Evolutionary conservation across 1,284 basidiomycete species (phyloP).

Genomic region (Leccinum cinnamomeum): DNA sequence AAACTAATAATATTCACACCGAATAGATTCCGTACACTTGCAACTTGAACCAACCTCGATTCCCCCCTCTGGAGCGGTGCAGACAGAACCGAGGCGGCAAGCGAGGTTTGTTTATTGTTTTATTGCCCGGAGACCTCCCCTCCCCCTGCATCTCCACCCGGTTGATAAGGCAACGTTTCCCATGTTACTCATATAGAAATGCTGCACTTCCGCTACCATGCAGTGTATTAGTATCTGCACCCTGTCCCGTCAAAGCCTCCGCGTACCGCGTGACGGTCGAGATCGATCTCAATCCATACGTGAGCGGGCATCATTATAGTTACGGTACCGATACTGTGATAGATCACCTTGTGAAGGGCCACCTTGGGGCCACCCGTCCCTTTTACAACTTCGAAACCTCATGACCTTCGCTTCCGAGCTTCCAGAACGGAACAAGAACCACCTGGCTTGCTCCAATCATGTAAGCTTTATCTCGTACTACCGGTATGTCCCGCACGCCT

Average conservation of each 20-base stretch:
- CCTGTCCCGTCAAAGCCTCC: constrained; percentile 21
- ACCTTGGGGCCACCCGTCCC: constrained; percentile 7
- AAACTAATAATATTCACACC: background rate
- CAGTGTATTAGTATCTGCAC: constrained; percentile 3
- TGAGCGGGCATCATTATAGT: constrained; percentile 33
- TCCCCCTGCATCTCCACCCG: background rate
- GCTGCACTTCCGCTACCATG: constrained; percentile 1
- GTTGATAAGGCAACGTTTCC: constrained; percentile 9
- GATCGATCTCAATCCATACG: constrained; percentile 21
- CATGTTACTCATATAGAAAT: constrained; percentile 6
- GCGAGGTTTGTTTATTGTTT: no score
- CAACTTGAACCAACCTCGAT: background rate
- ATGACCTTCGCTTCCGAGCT: constrained; percentile 26
- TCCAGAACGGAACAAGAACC: constrained; percentile 27
- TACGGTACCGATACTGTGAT: constrained; percentile 35
- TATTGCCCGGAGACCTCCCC: background rate
- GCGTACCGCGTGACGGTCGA: constrained; percentile 27
- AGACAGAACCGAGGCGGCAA: no score
- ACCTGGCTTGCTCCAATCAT: constrained; percentile 22
- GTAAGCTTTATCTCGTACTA: constrained; percentile 16
- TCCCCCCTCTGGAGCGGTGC: background rate
- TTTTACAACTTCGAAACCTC: constrained; percentile 24
- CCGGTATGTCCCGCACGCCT: background rate
- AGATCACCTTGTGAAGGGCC: constrained; percentile 19
- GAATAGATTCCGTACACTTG: background rate